These are phyloP conservation scores for Oryza glumipatula DNA, from an alignment of 176 grass and related monocot species.

Conservation along the genomic window DNA sequence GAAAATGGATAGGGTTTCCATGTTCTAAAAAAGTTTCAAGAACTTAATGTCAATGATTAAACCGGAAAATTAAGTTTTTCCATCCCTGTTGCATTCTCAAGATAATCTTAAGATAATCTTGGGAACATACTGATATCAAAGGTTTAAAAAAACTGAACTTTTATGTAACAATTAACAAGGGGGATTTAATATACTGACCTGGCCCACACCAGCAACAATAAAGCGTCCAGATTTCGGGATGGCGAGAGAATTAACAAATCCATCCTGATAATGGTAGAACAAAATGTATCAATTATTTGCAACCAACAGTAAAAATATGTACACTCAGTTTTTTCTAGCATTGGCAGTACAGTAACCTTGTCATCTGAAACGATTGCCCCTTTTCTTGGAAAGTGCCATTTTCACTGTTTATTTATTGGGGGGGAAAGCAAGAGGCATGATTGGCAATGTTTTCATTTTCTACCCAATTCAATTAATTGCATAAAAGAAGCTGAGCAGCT, in stretches of 20 bases:
- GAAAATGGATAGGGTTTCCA: neutral
- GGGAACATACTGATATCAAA: neutral
- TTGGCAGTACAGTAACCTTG: neutral
- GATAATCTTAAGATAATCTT: neutral
- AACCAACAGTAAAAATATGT: neutral
- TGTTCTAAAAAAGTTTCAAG: neutral
- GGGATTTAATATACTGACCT: conserved; percentile 50
- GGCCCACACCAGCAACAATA: conserved; percentile 80
- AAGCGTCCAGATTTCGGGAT: conserved; percentile 82
- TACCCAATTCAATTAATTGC: neutral
- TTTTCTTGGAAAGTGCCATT: neutral
- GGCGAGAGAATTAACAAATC: conserved; percentile 78
- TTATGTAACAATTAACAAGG: neutral
- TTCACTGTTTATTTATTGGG: neutral
- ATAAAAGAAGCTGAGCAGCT: neutral
- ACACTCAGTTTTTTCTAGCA: neutral
- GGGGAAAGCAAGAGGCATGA: neutral
- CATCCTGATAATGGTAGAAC: conserved; percentile 49
- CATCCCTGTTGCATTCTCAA: neutral
- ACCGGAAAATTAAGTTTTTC: neutral
- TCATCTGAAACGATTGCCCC: neutral
- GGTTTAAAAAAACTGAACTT: neutral
- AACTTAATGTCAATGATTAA: neutral
- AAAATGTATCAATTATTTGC: conserved; percentile 6
- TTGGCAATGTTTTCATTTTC: neutral